Base-by-base conservation (phyloP, 495 filamentous ascomycete species). In the Cladorrhinum samala region DNA sequence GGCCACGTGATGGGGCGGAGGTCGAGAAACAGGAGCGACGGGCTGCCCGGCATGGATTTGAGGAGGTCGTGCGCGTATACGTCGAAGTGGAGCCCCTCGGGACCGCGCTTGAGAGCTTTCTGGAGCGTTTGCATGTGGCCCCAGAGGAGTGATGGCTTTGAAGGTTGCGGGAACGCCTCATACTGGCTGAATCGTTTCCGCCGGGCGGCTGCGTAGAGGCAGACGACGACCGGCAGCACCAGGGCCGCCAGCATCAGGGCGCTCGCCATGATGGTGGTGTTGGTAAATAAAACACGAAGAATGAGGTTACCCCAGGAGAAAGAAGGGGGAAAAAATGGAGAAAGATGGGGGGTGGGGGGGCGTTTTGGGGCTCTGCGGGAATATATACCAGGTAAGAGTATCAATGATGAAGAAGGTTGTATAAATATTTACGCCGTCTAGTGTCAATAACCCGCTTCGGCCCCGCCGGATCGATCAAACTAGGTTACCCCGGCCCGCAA, bases 21-120 rank as follows among this genome's bases (percentile, higher is more conserved):
- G 43, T 77, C 73, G 7, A 70, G 7, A 16, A 67, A 20, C 30
- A 71, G 53, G n/a, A 68, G 1, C 0, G 57, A 53, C 0, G 70
- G 68, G 14, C 57, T 59, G 1, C 61, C 62, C 6, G 65, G 23
- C 0, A 59, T 53, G n/a, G n/a, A n/a, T 42, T 62, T 41, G 37
- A 46, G 38, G 50, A 70, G 66, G 9, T 54, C 46, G 0, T 24
- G n/a, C n/a, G n/a, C n/a, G n/a, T n/a, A n/a, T n/a, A n/a, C n/a
- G n/a, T n/a, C n/a, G n/a, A n/a, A 20, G 9, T 69, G 53, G 3
- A 61, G 42, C 7, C 51, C 18, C 40, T 71, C 62, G 66, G 37
- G 3, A 2, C 16, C 40, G 5, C 21, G 33, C 39, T 9, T 41
- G 38, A 8, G 16, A 5, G 16, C 18, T 8, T 41, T 17, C 39